phyloP scores from a whole-genome alignment of 257 asterid genomes.

The Cruciata laevipes region DNA sequence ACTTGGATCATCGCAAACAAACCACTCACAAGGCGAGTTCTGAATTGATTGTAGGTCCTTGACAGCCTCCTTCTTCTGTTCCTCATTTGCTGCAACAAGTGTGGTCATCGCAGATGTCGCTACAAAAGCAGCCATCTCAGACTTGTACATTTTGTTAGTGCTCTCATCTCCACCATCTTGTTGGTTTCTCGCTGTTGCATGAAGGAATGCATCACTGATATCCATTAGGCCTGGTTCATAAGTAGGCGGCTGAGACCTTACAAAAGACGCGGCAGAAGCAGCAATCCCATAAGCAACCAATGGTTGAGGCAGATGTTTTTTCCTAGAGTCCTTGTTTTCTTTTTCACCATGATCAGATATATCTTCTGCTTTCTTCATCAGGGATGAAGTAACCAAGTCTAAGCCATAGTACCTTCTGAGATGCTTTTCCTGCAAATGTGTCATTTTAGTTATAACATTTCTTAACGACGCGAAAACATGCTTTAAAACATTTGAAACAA shows the following conservation, averaged over 20 bases:
- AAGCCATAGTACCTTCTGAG: conserved; percentile 56
- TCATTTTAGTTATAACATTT: not conserved
- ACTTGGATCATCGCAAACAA: conserved; percentile 65
- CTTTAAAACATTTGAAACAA: not conserved
- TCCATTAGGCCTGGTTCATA: conserved; percentile 17
- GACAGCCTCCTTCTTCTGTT: conserved; percentile 68
- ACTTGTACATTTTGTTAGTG: conserved; percentile 22
- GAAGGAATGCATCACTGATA: not conserved
- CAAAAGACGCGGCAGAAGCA: conserved; percentile 70
- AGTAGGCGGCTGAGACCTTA: conserved; percentile 23
- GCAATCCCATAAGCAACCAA: conserved; percentile 73
- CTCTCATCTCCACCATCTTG: conserved; percentile 19
- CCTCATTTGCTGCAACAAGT: conserved; percentile 74
- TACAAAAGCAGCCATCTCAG: conserved; percentile 68
- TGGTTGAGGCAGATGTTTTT: conserved; percentile 26
- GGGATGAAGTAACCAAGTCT: conserved; percentile 71
- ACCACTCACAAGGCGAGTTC: conserved; percentile 88
- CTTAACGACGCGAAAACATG: not conserved
- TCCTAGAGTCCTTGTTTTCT: conserved; percentile 9
- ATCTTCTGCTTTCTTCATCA: conserved; percentile 62
- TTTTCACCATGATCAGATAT: not conserved
- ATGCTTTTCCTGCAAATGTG: conserved; percentile 55
- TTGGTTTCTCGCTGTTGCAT: conserved; percentile 6
- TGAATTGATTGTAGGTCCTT: conserved; percentile 78
- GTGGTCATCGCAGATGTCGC: conserved; percentile 88